A percentile compares a stretch with the other conserved stretches of the same genome.
These are phyloP conservation scores for Medicago arabica DNA, from an alignment of 306 rosid genomes.

Conservation along the genomic window DNA sequence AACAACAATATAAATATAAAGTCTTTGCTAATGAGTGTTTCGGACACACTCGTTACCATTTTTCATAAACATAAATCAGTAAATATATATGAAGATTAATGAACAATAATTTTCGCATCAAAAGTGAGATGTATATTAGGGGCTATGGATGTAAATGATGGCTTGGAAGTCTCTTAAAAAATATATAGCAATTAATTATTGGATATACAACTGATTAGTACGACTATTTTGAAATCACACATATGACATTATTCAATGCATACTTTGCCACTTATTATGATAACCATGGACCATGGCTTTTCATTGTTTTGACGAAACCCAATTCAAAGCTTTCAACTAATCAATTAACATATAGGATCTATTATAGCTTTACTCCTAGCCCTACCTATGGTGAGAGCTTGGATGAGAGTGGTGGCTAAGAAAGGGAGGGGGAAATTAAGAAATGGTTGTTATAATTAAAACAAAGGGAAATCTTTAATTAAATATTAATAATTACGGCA, in stretches of 20 bases:
- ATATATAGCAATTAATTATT: not conserved
- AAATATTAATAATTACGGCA: conserved; percentile 15
- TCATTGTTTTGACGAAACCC: conserved; percentile 36
- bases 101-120: too few species aligned
- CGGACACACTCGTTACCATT: too few species aligned
- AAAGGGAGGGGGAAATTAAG: not conserved
- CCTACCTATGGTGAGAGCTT: conserved; percentile 16
- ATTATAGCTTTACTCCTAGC: not conserved
- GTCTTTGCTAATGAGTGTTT: too few species aligned
- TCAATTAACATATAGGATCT: conserved; percentile 35
- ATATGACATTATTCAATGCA: conserved; percentile 28
- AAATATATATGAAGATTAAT: too few species aligned
- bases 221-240: not conserved
- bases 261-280: conserved; percentile 21
- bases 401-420: not conserved
- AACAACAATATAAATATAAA: too few species aligned
- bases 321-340: conserved; percentile 40
- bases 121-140: too few species aligned
- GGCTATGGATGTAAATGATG: too few species aligned
- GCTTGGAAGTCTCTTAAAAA: not conserved
- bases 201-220: not conserved
- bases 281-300: conserved; percentile 34
- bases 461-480: not conserved
- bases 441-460: not conserved
- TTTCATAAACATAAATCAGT: too few species aligned